Evolutionary conservation across 257 asterid species (phyloP).

Genomic region (Penstemon eatonii): DNA sequence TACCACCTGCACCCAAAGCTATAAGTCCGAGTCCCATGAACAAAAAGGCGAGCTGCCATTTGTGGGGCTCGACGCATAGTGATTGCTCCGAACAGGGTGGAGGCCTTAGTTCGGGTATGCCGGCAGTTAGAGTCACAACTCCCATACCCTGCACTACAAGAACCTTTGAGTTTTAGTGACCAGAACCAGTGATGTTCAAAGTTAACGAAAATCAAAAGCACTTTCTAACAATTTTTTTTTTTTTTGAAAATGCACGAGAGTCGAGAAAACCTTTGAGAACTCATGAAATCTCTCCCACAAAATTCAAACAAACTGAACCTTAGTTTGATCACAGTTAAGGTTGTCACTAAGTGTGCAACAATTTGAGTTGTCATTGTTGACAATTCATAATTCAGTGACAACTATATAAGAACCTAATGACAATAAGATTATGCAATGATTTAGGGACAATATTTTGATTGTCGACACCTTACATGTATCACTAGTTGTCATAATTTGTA

Average conservation of each 20-base stretch:
- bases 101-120: constrained; percentile 51
- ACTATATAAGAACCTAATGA: no score
- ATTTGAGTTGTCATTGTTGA: no score
- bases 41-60: constrained; percentile 62
- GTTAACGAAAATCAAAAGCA: background rate
- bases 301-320: no score
- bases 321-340: no score
- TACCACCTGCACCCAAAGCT: constrained; percentile 78
- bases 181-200: background rate
- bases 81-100: constrained; percentile 40
- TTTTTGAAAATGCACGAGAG: background rate
- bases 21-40: constrained; percentile 53
- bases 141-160: constrained; percentile 52
- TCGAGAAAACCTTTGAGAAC: background rate
- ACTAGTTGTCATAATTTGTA: background rate
- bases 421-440: no score
- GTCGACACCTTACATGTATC: no score
- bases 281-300: no score
- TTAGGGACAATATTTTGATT: no score
- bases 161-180: background rate
- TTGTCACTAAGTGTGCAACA: no score
- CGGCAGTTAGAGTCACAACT: constrained; percentile 59
- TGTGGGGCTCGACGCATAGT: constrained; percentile 46
- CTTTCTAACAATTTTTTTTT: background rate
- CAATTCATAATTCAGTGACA: no score